Conservation (phyloP, 148 eudicot genomes). For the Gaultheria prostrata region DNA sequence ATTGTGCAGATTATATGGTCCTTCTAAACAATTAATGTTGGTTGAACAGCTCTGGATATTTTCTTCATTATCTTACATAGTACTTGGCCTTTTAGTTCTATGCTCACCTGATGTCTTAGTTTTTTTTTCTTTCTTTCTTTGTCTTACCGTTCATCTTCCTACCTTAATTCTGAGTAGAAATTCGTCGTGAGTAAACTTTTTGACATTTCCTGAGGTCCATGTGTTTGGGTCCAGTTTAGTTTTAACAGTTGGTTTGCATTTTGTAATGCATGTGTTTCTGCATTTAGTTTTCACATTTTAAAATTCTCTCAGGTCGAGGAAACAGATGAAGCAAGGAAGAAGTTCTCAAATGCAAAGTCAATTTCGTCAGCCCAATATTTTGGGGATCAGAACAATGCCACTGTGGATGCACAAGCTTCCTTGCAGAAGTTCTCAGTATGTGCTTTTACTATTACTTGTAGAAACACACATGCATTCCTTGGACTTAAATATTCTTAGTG, state of each 20-base stretch:
- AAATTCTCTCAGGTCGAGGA: conserved; percentile 60
- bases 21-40: too few species aligned
- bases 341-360: conserved; percentile 93
- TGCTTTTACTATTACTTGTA: conserved; percentile 10
- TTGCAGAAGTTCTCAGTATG: conserved; percentile 82
- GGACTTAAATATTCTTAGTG: background rate
- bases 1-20: background rate
- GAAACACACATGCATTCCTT: background rate
- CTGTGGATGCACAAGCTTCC: conserved; percentile 55
- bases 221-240: background rate
- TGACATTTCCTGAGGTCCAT: background rate
- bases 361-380: conserved; percentile 90
- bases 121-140: background rate
- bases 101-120: background rate
- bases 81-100: background rate
- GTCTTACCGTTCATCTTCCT: background rate
- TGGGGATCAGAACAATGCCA: conserved; percentile 62
- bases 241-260: background rate
- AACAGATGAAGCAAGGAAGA: conserved; percentile 96
- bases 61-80: background rate
- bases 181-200: too few species aligned
- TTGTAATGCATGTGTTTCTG: background rate
- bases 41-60: conserved; percentile 2
- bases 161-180: too few species aligned
- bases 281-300: conserved; percentile 3